These are phyloP conservation scores for Domatiomyces globalis DNA, from an alignment of 2,329 filamentous ascomycete genomes.

Conservation along the genomic window DNA sequence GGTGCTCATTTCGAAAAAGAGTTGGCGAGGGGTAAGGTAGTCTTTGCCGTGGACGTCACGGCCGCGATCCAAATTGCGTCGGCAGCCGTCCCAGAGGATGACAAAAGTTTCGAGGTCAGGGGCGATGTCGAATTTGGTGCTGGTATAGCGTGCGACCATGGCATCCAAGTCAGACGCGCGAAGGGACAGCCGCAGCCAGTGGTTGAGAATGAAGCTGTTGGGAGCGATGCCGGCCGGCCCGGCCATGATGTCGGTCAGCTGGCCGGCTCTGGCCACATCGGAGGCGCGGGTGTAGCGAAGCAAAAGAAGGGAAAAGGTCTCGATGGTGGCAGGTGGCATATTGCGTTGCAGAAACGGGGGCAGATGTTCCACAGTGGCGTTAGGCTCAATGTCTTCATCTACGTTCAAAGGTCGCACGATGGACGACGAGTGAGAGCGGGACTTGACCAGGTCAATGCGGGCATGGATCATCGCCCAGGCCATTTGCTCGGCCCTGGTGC, in stretches of 20 bases:
- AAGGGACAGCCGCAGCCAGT: conserved; percentile 54
- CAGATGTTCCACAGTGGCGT: conserved; percentile 11
- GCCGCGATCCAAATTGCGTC: conserved; percentile 14
- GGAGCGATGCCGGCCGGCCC: conserved; percentile 47
- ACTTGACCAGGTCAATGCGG: conserved; percentile 48
- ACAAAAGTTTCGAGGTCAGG: conserved; percentile 58
- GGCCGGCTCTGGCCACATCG: conserved; percentile 42
- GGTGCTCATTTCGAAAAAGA: conserved; percentile 38
- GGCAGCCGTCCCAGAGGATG: conserved; percentile 44
- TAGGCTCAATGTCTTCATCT: background rate
- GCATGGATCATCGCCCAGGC: conserved; percentile 65
- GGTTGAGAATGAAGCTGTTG: conserved; percentile 66
- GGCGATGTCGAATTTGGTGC: conserved; percentile 37
- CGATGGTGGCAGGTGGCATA: conserved; percentile 50
- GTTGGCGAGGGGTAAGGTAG: conserved; percentile 31
- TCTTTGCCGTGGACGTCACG: conserved; percentile 33
- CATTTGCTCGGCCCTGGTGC: conserved; percentile 50
- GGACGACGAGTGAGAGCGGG: background rate
- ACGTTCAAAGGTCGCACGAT: background rate
- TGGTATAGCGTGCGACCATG: conserved; percentile 43
- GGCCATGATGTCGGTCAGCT: conserved; percentile 49
- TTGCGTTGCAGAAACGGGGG: conserved; percentile 29
- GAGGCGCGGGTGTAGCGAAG: conserved; percentile 54
- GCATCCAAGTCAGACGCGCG: conserved; percentile 42
- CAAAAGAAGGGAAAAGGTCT: conserved; percentile 64